A percentile compares a stretch with the other conserved stretches of the same genome.
phyloP scores from a whole-genome alignment of 495 filamentous ascomycete genomes.

The Aspergillus conjunctus region DNA sequence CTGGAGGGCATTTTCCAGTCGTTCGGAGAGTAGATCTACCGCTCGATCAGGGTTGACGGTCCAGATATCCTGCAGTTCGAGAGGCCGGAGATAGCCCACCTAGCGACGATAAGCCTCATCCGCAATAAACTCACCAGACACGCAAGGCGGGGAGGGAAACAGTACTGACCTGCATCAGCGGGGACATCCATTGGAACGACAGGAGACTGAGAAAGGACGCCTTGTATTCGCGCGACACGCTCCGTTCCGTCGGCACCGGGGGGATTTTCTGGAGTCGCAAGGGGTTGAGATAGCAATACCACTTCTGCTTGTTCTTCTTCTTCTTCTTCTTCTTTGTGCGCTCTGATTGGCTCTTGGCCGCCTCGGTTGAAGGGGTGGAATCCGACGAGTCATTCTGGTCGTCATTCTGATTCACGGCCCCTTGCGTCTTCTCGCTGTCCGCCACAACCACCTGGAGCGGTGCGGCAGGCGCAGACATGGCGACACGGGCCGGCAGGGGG shows the following conservation, averaged over 20 bases:
- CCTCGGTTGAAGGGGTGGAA: conserved; percentile 18
- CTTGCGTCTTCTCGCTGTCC: neutral
- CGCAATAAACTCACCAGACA: neutral
- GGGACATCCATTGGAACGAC: conserved; percentile 63
- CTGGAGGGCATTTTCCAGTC: conserved; percentile 66
- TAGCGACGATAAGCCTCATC: neutral
- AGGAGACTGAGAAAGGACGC: conserved; percentile 56
- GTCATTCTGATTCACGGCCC: neutral
- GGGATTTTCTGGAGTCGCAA: conserved; percentile 53
- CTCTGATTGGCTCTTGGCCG: conserved; percentile 19
- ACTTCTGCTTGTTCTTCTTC: conserved; percentile 40
- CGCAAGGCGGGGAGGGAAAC: neutral
- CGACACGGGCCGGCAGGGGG: no score
- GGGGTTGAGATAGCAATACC: conserved; percentile 59
- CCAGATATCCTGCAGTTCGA: conserved; percentile 87
- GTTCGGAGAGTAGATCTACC: conserved; percentile 65
- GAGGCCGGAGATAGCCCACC: conserved; percentile 75
- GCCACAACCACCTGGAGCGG: neutral
- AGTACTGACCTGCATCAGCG: conserved; percentile 53
- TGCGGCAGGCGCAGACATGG: no score
- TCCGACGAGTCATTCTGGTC: neutral
- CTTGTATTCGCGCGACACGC: conserved; percentile 52
- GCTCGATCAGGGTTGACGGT: conserved; percentile 76
- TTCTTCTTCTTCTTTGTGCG: no score
- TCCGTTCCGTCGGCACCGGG: conserved; percentile 54